Percentiles rank a stretch among this genome's conserved stretches.
These are phyloP conservation scores for Termitomyces sp. DNA, from an alignment of 768 basidiomycete species.

Conservation along the genomic window DNA sequence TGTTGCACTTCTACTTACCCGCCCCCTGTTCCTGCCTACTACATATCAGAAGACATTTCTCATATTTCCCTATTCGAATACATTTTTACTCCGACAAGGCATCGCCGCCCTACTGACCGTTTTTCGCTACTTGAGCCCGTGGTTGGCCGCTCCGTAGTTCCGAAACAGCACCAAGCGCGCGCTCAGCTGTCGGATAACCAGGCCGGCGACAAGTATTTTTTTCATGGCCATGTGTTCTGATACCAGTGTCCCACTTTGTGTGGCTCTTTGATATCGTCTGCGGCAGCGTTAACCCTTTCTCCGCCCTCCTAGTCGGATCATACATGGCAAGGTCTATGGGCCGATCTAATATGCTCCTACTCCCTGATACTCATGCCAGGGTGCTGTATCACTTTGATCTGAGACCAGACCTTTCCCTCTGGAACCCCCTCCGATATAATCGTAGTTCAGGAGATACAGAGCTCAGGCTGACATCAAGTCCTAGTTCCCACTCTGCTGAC, in stretches of 20 bases:
- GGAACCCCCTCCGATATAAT: not conserved
- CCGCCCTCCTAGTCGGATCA: not conserved
- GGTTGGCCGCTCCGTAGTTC: constrained; percentile 4
- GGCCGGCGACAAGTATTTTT: constrained; percentile 4
- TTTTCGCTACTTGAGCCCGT: not conserved
- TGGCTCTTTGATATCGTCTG: constrained; percentile 1
- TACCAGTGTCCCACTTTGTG: constrained; percentile 10
- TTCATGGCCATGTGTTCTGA: not conserved
- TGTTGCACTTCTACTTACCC: not conserved
- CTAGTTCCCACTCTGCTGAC: not conserved
- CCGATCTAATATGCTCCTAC: not conserved
- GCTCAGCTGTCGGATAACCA: not conserved
- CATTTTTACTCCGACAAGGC: not conserved
- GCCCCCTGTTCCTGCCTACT: not conserved
- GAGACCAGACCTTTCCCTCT: not conserved
- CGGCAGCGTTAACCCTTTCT: not conserved
- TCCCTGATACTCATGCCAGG: not conserved
- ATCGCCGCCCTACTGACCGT: not conserved
- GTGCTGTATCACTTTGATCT: not conserved
- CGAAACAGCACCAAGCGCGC: constrained; percentile 3
- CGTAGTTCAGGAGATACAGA: not conserved
- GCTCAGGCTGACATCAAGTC: not conserved
- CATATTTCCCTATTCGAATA: not conserved
- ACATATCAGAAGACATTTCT: not conserved
- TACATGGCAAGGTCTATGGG: not conserved